phyloP scores from a whole-genome alignment of 2,329 filamentous ascomycete species.

The Pleochaeta shiraiana region DNA sequence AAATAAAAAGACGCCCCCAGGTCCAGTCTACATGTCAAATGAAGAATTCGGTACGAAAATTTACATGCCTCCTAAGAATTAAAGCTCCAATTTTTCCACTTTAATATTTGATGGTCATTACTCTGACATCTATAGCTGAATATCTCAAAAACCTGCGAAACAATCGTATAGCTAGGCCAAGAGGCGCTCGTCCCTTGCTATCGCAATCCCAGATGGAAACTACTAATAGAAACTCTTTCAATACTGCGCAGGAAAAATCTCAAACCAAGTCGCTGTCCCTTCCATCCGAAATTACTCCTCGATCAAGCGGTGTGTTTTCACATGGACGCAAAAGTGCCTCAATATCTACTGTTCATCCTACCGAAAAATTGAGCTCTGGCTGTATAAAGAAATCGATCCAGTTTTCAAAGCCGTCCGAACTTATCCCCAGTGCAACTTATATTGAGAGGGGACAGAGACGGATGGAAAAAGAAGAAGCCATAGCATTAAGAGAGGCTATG shows the following conservation, averaged over 20 bases:
- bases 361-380: slow-evolving; percentile 15
- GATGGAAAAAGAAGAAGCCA: slow-evolving; percentile 63
- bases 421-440: slow-evolving; percentile 45
- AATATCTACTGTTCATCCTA: slow-evolving; percentile 14
- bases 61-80: no score
- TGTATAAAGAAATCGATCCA: no score
- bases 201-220: slow-evolving; percentile 19
- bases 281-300: slow-evolving; percentile 6
- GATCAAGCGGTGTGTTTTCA: slow-evolving; percentile 14
- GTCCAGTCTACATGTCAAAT: slow-evolving; percentile 41
- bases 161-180: slow-evolving; percentile 43
- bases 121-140: slow-evolving; percentile 27
- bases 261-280: slow-evolving; percentile 6
- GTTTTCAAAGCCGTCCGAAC: slow-evolving; percentile 29
- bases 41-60: slow-evolving; percentile 38
- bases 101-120: not conserved
- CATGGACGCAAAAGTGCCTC: slow-evolving; percentile 15
- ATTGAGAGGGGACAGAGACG: slow-evolving; percentile 52
- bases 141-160: slow-evolving; percentile 52
- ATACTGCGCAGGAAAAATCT: slow-evolving; percentile 3
- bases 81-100: no score
- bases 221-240: slow-evolving; percentile 21
- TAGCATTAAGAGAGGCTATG: slow-evolving; percentile 47
- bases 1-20: slow-evolving; percentile 36
- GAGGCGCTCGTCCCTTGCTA: slow-evolving; percentile 44